Percentiles rank a stretch among this genome's conserved stretches.
phyloP scores from a whole-genome alignment of 2,329 filamentous ascomycete species.

The Fusarium denticulatum region DNA sequence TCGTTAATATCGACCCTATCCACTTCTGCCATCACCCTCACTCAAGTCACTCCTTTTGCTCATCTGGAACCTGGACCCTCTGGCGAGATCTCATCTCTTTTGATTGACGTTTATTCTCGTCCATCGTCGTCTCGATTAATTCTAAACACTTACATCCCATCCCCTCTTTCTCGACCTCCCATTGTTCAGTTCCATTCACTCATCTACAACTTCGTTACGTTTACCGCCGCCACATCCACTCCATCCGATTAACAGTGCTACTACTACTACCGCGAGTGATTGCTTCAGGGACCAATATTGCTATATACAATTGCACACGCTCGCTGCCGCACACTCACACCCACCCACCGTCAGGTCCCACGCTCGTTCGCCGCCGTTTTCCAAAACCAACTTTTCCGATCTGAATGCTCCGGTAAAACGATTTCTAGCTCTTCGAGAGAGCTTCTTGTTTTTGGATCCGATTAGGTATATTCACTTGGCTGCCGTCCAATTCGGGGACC shows the following conservation, averaged over 20 bases:
- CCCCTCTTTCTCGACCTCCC: slow-evolving; percentile 27
- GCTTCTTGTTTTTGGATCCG: slow-evolving; percentile 42
- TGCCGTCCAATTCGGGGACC: slow-evolving; percentile 25
- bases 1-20: slow-evolving; percentile 51
- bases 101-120: slow-evolving; percentile 38
- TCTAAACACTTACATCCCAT: slow-evolving; percentile 35
- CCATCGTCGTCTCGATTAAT: slow-evolving; percentile 31
- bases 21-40: slow-evolving; percentile 52
- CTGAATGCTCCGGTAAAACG: slow-evolving; percentile 52
- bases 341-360: slow-evolving; percentile 17
- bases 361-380: slow-evolving; percentile 22
- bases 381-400: slow-evolving; percentile 23
- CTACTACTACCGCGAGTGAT: slow-evolving; percentile 5
- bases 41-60: slow-evolving; percentile 54
- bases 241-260: slow-evolving; percentile 6
- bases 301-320: slow-evolving; percentile 25
- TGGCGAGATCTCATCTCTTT: slow-evolving; percentile 37
- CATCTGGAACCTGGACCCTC: slow-evolving; percentile 40
- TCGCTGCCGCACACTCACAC: slow-evolving; percentile 3
- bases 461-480: slow-evolving; percentile 41
- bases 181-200: slow-evolving; percentile 23
- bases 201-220: slow-evolving; percentile 3
- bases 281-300: not conserved
- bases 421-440: slow-evolving; percentile 50
- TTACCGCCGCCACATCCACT: slow-evolving; percentile 8